These are phyloP conservation scores for Naganishia cerealis DNA, from an alignment of 1,284 basidiomycete species.

Conservation along the genomic window DNA sequence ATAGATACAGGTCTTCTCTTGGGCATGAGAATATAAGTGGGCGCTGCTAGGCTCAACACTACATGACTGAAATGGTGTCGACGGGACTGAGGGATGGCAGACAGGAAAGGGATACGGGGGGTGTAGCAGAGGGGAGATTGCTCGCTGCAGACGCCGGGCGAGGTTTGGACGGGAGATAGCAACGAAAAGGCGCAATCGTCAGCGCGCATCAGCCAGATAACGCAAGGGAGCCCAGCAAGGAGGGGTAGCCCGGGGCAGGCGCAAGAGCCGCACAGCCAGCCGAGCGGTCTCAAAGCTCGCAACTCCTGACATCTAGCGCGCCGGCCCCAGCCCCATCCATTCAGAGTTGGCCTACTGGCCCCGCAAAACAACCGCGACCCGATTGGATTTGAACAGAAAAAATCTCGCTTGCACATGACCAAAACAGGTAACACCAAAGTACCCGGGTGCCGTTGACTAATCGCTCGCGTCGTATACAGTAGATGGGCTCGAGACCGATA, in stretches of 20 bases:
- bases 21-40: not conserved
- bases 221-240: not conserved
- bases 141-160: constrained; percentile 4
- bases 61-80: not conserved
- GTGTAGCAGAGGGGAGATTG: not conserved
- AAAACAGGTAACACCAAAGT: too few species aligned
- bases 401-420: too few species aligned
- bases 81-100: not conserved
- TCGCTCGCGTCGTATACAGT: not conserved
- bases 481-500: not conserved
- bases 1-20: constrained; percentile 17
- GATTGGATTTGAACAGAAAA: too few species aligned
- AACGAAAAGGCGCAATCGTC: constrained; percentile 17
- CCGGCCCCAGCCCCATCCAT: too few species aligned
- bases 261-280: too few species aligned
- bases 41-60: not conserved
- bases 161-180: constrained; percentile 11
- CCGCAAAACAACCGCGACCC: too few species aligned
- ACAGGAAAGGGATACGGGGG: not conserved
- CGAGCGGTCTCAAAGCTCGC: too few species aligned
- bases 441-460: not conserved
- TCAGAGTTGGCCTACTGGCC: too few species aligned
- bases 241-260: not conserved
- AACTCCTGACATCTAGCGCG: too few species aligned
- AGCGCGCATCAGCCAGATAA: not conserved